Conservation (phyloP, 192 early-diverging fungal species). For the Chytriomyces sp. region DNA sequence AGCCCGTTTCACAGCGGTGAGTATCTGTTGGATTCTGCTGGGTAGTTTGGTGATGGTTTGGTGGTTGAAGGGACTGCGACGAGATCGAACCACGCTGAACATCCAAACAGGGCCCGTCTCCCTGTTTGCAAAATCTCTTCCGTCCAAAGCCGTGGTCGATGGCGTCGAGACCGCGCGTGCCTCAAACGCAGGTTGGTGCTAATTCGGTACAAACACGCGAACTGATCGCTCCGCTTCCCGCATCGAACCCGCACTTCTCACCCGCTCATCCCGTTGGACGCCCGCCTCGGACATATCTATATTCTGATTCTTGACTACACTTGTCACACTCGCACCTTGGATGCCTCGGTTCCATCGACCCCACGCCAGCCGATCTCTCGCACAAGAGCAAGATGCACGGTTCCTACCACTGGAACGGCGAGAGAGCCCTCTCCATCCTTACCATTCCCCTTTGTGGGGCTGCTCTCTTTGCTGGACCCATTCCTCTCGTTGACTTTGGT, state of each 20-base stretch:
- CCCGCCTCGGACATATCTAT: neutral
- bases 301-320: no score
- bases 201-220: neutral
- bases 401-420: conserved; percentile 95
- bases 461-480: conserved; percentile 78
- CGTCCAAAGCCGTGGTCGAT: neutral
- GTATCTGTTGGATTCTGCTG: no score
- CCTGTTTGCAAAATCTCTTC: neutral
- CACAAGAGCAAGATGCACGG: conserved; percentile 66
- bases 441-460: conserved; percentile 75
- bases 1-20: no score
- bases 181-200: conserved; percentile 10
- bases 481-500: conserved; percentile 85
- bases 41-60: no score
- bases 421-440: conserved; percentile 79
- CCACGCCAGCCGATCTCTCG: conserved; percentile 2
- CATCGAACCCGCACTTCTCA: neutral
- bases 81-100: neutral
- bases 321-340: no score
- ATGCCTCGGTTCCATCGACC: no score
- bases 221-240: neutral
- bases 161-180: conserved; percentile 10
- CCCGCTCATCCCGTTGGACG: neutral
- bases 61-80: no score
- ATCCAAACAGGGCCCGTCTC: neutral